phyloP scores from a whole-genome alignment of 1,284 basidiomycete species.

The Apiotrichum domesticum region DNA sequence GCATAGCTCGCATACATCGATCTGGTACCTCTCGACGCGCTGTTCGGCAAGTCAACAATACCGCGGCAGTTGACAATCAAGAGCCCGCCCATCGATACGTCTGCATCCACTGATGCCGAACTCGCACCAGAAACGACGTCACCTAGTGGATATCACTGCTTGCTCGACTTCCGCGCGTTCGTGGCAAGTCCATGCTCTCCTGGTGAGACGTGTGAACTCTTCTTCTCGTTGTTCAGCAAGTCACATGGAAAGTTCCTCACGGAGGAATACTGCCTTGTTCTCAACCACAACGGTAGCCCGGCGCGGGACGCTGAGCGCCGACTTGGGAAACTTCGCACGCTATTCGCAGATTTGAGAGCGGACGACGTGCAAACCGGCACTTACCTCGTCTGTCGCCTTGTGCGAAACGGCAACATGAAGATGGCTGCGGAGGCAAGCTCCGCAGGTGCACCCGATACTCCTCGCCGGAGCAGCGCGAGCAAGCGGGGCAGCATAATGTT shows the following conservation, averaged over 20 bases:
- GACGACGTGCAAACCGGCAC: constrained; percentile 78
- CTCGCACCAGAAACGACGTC: background rate
- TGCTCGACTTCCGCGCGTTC: constrained; percentile 83
- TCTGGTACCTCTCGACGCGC: constrained; percentile 47
- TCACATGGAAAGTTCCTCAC: constrained; percentile 76
- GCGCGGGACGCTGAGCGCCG: constrained; percentile 58
- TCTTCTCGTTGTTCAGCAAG: constrained; percentile 88
- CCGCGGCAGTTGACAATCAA: constrained; percentile 10
- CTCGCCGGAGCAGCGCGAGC: background rate
- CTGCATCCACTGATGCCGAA: background rate
- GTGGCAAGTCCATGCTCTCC: constrained; percentile 81
- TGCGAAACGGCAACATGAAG: constrained; percentile 81
- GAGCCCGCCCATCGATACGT: constrained; percentile 5
- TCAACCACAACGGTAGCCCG: constrained; percentile 86
- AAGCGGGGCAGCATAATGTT: constrained; percentile 13
- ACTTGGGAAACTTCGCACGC: constrained; percentile 60
- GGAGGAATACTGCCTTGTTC: constrained; percentile 83
- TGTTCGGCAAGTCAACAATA: constrained; percentile 25
- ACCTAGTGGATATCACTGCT: constrained; percentile 65
- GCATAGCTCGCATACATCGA: constrained; percentile 68
- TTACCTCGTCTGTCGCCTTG: constrained; percentile 82
- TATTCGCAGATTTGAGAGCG: constrained; percentile 81
- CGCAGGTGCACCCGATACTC: constrained; percentile 29
- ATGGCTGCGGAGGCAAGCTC: constrained; percentile 57
- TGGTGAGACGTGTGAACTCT: constrained; percentile 86